Percentiles rank a stretch among this genome's conserved stretches.
These are phyloP conservation scores for Kazachstania psychrophila DNA, from an alignment of 805 yeast genomes.

Conservation along the genomic window DNA sequence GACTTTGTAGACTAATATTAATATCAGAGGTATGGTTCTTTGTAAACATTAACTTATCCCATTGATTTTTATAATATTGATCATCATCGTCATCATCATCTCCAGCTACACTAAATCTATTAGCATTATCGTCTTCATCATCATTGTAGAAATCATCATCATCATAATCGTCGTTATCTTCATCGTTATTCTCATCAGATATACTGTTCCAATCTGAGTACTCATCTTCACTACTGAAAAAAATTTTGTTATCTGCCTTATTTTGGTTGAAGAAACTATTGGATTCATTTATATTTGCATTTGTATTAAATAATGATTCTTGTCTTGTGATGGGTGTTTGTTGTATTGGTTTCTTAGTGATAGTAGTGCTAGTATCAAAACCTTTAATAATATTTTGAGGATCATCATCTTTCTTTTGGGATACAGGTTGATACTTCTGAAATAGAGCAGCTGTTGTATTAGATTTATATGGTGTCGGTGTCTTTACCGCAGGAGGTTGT, in stretches of 20 bases:
- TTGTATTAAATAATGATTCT: constrained; percentile 5
- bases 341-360: neutral
- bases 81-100: constrained; percentile 27
- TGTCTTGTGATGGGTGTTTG: neutral
- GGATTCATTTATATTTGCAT: constrained; percentile 3
- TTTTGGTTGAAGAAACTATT: constrained; percentile 1
- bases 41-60: constrained; percentile 26
- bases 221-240: constrained; percentile 30
- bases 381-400: constrained; percentile 20
- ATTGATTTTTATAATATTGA: constrained; percentile 24
- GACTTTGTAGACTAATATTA: neutral
- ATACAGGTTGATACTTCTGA: constrained; percentile 1
- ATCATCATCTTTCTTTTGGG: constrained; percentile 9
- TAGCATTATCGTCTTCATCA: constrained; percentile 13
- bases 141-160: constrained; percentile 12
- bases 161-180: constrained; percentile 21
- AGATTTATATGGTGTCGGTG: neutral
- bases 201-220: constrained; percentile 29
- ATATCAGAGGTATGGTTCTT: constrained; percentile 8
- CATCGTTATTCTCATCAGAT: constrained; percentile 20
- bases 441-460: constrained; percentile 2
- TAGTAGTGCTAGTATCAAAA: constrained; percentile 12
- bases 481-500: neutral
- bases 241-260: constrained; percentile 14
- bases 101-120: constrained; percentile 17